A percentile compares a stretch with the other conserved stretches of the same genome.
phyloP scores from a whole-genome alignment of 225 moss, liverwort and hornwort species.

The Sphagnum tenellum region DNA sequence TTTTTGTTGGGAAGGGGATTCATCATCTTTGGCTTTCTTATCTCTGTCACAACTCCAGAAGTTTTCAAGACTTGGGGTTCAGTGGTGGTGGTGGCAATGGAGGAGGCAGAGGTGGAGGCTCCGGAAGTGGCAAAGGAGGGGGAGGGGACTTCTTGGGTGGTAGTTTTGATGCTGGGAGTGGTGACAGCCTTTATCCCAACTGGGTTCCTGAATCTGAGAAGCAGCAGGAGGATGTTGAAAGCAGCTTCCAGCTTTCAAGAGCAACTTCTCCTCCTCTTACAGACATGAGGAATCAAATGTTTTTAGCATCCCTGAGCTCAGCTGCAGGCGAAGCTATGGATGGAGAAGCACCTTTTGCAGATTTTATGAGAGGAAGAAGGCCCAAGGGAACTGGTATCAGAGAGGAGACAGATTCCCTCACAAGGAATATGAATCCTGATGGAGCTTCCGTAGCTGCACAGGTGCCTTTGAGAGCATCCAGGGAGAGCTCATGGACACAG shows the following conservation, averaged over 20 bases:
- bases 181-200: conserved; percentile 14
- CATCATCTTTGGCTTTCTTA: no score
- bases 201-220: conserved; percentile 9
- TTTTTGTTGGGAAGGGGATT: no score
- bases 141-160: conserved; percentile 7
- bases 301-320: conserved; percentile 59
- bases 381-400: conserved; percentile 4
- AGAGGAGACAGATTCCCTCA: no score
- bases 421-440: no score
- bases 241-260: neutral
- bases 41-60: no score
- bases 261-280: no score
- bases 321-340: conserved; percentile 41
- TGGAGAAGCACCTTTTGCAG: conserved; percentile 42
- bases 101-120: conserved; percentile 1
- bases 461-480: no score
- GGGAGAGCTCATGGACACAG: no score
- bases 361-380: no score
- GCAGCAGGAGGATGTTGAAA: neutral
- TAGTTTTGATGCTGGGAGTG: neutral
- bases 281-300: conserved; percentile 5
- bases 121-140: conserved; percentile 29
- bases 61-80: no score
- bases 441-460: no score
- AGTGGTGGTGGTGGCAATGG: no score